Conservation (phyloP, 1,284 basidiomycete genomes). For the Apiotrichum sp. region DNA sequence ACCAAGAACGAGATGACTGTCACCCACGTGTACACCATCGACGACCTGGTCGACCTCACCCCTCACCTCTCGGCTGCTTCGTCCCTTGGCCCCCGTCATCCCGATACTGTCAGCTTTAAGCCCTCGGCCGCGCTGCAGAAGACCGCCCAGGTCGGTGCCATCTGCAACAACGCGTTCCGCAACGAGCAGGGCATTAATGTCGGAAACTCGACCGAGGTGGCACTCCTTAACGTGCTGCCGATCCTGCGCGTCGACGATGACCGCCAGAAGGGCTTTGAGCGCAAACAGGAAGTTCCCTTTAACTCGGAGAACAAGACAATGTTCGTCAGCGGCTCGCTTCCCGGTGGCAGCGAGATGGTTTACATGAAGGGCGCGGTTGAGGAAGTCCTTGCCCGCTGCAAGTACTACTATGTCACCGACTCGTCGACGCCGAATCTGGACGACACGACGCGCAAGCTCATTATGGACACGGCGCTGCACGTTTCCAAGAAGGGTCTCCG, state of each 20-base stretch:
- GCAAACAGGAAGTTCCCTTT: conserved; percentile 92
- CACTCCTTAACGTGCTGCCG: conserved; percentile 75
- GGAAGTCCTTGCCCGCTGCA: conserved; percentile 83
- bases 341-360: conserved; percentile 57
- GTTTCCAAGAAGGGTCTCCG: conserved; percentile 81
- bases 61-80: conserved; percentile 76
- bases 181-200: conserved; percentile 70
- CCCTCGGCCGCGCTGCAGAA: conserved; percentile 65
- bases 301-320: conserved; percentile 98
- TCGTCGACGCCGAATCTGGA: conserved; percentile 53
- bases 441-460: conserved; percentile 54
- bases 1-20: conserved; percentile 97
- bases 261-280: conserved; percentile 66
- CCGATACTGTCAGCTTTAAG: conserved; percentile 40
- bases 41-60: conserved; percentile 64
- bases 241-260: conserved; percentile 77
- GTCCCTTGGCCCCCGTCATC: conserved; percentile 59
- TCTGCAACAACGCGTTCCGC: conserved; percentile 86
- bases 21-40: conserved; percentile 68
- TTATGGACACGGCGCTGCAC: conserved; percentile 59
- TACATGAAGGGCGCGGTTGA: conserved; percentile 97
- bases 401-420: conserved; percentile 58
- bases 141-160: conserved; percentile 77
- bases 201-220: conserved; percentile 95
- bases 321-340: conserved; percentile 74